Evolutionary conservation across 2,329 filamentous ascomycete species (phyloP).

Genomic region (Xylariales sp.): DNA sequence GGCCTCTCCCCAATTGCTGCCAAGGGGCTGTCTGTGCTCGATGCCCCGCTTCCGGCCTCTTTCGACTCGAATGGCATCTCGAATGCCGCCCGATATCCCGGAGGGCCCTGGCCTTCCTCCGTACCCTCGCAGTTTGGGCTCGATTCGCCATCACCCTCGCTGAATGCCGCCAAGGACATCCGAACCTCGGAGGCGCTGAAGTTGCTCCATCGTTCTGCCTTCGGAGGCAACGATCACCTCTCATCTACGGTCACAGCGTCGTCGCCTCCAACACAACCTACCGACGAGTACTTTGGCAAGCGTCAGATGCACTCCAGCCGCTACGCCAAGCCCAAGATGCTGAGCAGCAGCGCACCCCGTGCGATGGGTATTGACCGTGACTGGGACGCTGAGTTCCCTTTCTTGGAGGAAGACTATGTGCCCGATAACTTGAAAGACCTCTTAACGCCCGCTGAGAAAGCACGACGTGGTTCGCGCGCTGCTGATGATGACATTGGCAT

Average conservation of each 20-base stretch:
- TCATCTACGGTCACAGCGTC: conserved; percentile 35
- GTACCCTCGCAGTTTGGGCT: conserved; percentile 89
- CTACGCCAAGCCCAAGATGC: conserved; percentile 61
- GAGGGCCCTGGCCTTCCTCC: conserved; percentile 83
- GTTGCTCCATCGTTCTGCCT: conserved; percentile 62
- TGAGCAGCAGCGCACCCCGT: conserved; percentile 66
- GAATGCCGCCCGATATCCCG: conserved; percentile 74
- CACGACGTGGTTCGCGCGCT: conserved; percentile 55
- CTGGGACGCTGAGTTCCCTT: conserved; percentile 67
- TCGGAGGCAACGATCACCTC: conserved; percentile 64
- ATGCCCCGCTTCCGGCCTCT: conserved; percentile 87
- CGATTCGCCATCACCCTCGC: conserved; percentile 76
- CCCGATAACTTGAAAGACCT: conserved; percentile 67
- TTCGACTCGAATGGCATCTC: conserved; percentile 97
- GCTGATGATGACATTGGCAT: conserved; percentile 46
- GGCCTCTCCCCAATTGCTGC: conserved; percentile 73
- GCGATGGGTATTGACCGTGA: conserved; percentile 60
- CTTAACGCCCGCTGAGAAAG: conserved; percentile 64
- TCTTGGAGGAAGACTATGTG: conserved; percentile 80
- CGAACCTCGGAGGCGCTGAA: conserved; percentile 62
- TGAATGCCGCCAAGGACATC: conserved; percentile 56
- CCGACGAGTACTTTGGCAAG: conserved; percentile 63
- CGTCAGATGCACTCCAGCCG: conserved; percentile 67
- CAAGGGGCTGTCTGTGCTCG: conserved; percentile 78
- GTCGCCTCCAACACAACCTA: conserved; percentile 24